Percentiles rank a stretch among this genome's conserved stretches.
phyloP scores from a whole-genome alignment of 176 grass and related monocot species.

The Carex kokanica region DNA sequence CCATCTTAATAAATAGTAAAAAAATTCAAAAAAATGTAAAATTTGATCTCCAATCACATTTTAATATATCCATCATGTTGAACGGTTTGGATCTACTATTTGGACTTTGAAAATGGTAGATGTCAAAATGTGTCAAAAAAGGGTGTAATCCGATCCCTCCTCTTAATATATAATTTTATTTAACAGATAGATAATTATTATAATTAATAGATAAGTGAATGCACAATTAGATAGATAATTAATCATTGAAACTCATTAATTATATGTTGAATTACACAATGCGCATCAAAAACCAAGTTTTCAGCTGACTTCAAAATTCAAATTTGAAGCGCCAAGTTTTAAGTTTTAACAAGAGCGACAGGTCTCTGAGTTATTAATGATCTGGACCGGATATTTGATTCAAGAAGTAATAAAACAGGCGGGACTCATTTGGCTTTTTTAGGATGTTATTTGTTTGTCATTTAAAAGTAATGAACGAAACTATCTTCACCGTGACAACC shows the following conservation, averaged over 20 bases:
- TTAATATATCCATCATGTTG: too few species aligned
- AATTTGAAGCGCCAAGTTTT: neutral
- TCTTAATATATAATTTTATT: too few species aligned
- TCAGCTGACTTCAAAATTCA: neutral
- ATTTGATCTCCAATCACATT: too few species aligned
- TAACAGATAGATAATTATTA: too few species aligned
- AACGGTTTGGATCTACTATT: too few species aligned
- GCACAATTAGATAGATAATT: neutral
- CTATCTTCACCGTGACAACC: neutral
- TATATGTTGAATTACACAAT: neutral
- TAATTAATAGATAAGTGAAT: too few species aligned
- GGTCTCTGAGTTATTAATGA: neutral
- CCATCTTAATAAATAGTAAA: too few species aligned
- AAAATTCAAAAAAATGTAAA: too few species aligned
- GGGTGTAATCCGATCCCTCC: too few species aligned
- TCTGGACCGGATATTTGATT: neutral
- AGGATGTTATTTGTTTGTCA: neutral
- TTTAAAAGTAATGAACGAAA: neutral
- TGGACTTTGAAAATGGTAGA: too few species aligned
- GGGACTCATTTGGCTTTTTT: neutral
- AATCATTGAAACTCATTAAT: neutral
- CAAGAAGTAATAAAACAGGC: neutral
- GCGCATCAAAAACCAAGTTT: neutral
- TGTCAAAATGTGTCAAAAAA: too few species aligned
- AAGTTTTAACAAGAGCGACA: neutral